Evolutionary conservation across 306 rosid species (phyloP), one percentile per base, ranked within the genome.

Genomic region (Carpinus fangiana): DNA sequence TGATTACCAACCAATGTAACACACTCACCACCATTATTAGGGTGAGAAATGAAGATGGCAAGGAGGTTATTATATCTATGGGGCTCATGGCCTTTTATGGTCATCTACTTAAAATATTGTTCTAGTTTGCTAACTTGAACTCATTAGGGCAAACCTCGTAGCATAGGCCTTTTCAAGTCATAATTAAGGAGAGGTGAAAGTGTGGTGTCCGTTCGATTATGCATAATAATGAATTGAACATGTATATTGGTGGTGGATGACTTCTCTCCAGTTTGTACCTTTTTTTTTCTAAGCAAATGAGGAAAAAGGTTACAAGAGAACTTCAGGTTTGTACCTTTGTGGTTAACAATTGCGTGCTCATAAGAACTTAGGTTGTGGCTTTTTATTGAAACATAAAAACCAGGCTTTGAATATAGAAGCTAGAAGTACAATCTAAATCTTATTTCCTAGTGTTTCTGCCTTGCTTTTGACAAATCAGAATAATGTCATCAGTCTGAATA

Each of bases 31-130:
- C 68, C 79, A 38, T 4, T 38, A 38, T 38, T 38, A 38, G 79
- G 55, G 77, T 72, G 80, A 77, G 67, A n/a, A 70, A 69, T 28
- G 74, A 76, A 68, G 84, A 74, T 61, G 83, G 87, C 64, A 46
- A 65, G 67, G 75, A 64, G 76, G 41, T 2, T 38, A 74, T 31
- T 38, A 74, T 41, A 52, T 80, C 72, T 54, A 69, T 38, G 4
- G 7, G 78, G 78, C 75, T 48, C 55, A 17, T 72, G 60, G 55
- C 78, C 69, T 65, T 74, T 74, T 20, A 43, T 48, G 72, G 46
- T 74, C 66, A 23, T 3, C 36, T 73, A 52, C 26, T 73, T 23
- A 36, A 18, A 66, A 52, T 60, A 16, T 8, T 78, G 46, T 73
- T 54, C 47, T 4, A 65, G 47, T 23, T 36, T 31, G 43, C 43